These are phyloP conservation scores for Kondoa malvinella DNA, from an alignment of 768 basidiomycete genomes.

Conservation along the genomic window DNA sequence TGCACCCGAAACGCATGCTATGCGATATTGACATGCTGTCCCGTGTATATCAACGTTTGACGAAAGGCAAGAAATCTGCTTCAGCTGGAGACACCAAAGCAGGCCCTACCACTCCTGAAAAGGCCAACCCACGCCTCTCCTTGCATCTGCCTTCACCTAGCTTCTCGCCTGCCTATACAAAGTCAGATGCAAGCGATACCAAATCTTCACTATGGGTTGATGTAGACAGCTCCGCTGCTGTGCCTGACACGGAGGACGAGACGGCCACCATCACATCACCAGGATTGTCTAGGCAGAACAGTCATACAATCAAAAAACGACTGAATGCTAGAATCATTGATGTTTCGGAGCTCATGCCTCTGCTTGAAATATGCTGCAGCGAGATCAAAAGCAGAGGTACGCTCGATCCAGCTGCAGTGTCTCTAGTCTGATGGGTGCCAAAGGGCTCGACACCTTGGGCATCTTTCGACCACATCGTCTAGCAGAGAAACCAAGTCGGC, in stretches of 20 bases:
- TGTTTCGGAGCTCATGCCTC: background rate
- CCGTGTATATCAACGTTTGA: too few species aligned
- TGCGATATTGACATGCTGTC: too few species aligned
- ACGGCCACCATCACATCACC: background rate
- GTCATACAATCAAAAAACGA: background rate
- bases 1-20: too few species aligned
- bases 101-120: too few species aligned
- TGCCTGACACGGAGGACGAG: background rate
- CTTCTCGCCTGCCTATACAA: background rate
- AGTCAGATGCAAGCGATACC: background rate
- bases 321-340: background rate
- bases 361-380: background rate
- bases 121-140: too few species aligned
- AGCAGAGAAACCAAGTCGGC: constrained; percentile 7
- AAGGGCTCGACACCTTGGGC: constrained; percentile 13
- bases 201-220: background rate
- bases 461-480: constrained; percentile 15
- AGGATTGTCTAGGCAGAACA: background rate
- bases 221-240: too few species aligned
- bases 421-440: background rate
- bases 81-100: too few species aligned
- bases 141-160: background rate
- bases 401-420: background rate
- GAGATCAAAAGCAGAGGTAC: constrained; percentile 6
- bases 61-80: too few species aligned